Conservation (phyloP, 1,284 basidiomycete species). For the Cryptococcus sp. region DNA sequence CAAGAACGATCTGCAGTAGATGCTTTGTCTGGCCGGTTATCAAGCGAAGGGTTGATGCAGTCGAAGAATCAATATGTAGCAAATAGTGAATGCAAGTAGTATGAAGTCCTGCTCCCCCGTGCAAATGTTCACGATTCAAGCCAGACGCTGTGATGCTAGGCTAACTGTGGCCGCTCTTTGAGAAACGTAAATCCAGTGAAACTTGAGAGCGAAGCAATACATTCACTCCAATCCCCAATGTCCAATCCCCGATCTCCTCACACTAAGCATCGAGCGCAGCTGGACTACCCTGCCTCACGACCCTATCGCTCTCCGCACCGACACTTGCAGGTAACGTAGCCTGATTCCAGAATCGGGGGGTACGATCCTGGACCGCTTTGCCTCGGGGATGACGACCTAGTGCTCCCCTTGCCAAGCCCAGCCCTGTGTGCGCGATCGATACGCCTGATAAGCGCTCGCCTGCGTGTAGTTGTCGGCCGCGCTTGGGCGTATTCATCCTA, state of each 20-base stretch:
- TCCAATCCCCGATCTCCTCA: no score
- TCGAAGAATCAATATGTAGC: not conserved
- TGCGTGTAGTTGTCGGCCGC: slow-evolving; percentile 37
- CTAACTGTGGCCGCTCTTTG: no score
- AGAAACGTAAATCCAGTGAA: no score
- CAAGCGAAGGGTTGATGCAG: not conserved
- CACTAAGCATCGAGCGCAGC: no score
- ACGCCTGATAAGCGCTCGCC: slow-evolving; percentile 51
- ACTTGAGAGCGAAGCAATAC: no score
- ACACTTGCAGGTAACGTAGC: not conserved
- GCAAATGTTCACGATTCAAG: no score
- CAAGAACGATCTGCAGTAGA: slow-evolving; percentile 20
- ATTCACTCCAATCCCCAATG: no score
- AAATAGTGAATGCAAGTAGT: not conserved
- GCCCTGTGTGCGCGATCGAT: slow-evolving; percentile 37
- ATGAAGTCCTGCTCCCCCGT: no score
- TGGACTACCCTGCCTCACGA: not conserved
- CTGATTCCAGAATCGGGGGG: slow-evolving; percentile 16
- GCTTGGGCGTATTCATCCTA: slow-evolving; percentile 18
- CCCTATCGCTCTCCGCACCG: not conserved
- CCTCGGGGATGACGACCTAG: slow-evolving; percentile 26
- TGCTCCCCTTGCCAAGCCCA: slow-evolving; percentile 48
- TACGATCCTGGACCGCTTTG: slow-evolving; percentile 9
- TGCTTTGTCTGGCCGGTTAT: not conserved
- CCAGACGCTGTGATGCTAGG: no score